A percentile compares a stretch with the other conserved stretches of the same genome.
phyloP scores from a whole-genome alignment of 768 basidiomycete genomes.

The Boletus sp. region DNA sequence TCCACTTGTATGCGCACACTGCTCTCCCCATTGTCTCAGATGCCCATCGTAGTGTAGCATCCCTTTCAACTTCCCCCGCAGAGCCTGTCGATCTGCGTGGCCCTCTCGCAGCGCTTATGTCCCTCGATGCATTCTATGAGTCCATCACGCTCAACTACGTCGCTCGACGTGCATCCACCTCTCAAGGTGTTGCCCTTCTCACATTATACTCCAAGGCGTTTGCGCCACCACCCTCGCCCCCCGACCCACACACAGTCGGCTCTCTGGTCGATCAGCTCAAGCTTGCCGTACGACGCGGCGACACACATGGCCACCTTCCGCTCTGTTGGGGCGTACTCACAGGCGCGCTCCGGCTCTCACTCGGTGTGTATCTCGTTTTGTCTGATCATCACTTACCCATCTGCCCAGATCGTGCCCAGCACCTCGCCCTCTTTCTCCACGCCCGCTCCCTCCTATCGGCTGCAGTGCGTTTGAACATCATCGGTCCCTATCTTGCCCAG shows the following conservation, averaged over 20 bases:
- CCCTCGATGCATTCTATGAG: conserved; percentile 78
- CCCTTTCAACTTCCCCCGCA: conserved; percentile 9
- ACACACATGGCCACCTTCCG: conserved; percentile 77
- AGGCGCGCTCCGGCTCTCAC: conserved; percentile 65
- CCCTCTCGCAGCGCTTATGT: conserved; percentile 42
- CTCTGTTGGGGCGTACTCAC: conserved; percentile 89
- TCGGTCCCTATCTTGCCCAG: conserved; percentile 92
- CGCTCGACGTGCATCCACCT: conserved; percentile 77
- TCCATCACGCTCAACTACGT: conserved; percentile 88
- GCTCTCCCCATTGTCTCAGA: conserved; percentile 80
- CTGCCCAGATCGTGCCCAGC: conserved; percentile 68
- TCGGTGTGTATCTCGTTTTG: conserved; percentile 47
- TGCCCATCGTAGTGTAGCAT: conserved; percentile 46
- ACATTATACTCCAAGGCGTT: conserved; percentile 85
- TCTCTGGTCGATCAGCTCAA: conserved; percentile 68
- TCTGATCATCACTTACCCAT: conserved; percentile 1
- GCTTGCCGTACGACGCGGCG: conserved; percentile 57
- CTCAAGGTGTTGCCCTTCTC: conserved; percentile 91
- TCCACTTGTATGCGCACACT: conserved; percentile 73
- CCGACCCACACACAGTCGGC: conserved; percentile 9
- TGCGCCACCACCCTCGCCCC: conserved; percentile 43
- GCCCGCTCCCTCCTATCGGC: conserved; percentile 88
- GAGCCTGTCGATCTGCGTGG: conserved; percentile 14
- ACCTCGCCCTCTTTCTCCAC: conserved; percentile 91
- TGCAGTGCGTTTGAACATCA: conserved; percentile 83